phyloP scores from a whole-genome alignment of 2,329 filamentous ascomycete species.

The Pseudocercospora fijiensis region DNA sequence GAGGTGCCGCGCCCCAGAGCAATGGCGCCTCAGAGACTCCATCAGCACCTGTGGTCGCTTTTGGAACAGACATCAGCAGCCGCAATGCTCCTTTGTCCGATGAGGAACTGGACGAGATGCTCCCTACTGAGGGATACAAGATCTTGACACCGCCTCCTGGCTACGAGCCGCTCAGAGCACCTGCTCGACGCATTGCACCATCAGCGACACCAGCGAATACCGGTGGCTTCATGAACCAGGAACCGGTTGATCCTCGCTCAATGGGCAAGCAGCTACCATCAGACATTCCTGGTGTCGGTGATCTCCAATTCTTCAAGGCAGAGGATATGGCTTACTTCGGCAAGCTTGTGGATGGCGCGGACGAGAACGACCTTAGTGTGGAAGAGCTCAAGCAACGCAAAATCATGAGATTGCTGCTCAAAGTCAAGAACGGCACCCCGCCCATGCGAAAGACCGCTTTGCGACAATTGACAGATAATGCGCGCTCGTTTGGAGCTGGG shows the following conservation, averaged over 20 bases:
- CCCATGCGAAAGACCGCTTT: constrained; percentile 98
- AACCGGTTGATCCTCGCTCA: constrained; percentile 78
- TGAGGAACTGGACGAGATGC: constrained; percentile 87
- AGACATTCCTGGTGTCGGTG: constrained; percentile 92
- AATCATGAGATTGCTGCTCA: constrained; percentile 93
- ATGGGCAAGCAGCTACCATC: constrained; percentile 89
- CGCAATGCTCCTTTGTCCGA: constrained; percentile 84
- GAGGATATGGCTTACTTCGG: constrained; percentile 99
- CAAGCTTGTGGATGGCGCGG: constrained; percentile 89
- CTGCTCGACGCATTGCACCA: constrained; percentile 71
- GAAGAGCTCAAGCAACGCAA: constrained; percentile 97
- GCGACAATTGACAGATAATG: constrained; percentile 95
- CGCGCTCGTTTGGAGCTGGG: constrained; percentile 89
- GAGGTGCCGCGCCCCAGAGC: constrained; percentile 60
- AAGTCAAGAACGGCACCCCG: constrained; percentile 98
- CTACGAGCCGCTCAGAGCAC: constrained; percentile 78
- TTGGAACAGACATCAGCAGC: constrained; percentile 76
- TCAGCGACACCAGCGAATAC: constrained; percentile 67
- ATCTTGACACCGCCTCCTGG: constrained; percentile 86
- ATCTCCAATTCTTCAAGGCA: constrained; percentile 96
- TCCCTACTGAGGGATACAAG: constrained; percentile 90
- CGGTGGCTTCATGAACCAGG: constrained; percentile 94
- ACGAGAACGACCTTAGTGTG: constrained; percentile 87
- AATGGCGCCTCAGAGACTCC: constrained; percentile 39
- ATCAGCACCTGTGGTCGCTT: constrained; percentile 49